phyloP scores from a whole-genome alignment of 78 protist species.

The Carpediemonas membranifera region DNA sequence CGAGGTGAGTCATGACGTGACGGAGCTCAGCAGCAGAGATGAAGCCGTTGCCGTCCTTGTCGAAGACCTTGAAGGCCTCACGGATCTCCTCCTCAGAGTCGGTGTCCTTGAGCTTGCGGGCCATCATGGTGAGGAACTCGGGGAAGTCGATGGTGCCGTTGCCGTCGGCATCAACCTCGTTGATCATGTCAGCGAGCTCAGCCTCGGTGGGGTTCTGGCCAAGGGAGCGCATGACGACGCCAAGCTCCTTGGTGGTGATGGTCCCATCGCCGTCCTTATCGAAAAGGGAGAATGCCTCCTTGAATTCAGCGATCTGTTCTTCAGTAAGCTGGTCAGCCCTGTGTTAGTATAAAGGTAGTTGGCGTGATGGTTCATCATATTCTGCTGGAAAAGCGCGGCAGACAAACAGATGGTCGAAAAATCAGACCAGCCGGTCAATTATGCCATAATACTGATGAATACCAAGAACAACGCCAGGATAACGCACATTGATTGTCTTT shows the following conservation, averaged over 20 bases:
- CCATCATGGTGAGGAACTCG: conserved; percentile 83
- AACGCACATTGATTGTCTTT: neutral
- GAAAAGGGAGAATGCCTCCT: conserved; percentile 87
- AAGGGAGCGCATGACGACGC: conserved; percentile 81
- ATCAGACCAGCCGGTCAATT: too few relatives aligned
- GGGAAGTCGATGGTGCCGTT: conserved; percentile 92
- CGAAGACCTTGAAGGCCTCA: conserved; percentile 91
- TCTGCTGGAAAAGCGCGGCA: too few relatives aligned
- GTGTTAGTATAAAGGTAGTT: too few relatives aligned
- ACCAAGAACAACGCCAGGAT: neutral
- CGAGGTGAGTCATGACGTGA: conserved; percentile 79
- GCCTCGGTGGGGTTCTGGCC: conserved; percentile 94
- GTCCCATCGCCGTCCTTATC: conserved; percentile 87
- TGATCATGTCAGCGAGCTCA: conserved; percentile 96
- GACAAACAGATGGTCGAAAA: too few relatives aligned
- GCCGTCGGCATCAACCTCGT: conserved; percentile 83
- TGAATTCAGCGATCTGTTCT: conserved; percentile 93
- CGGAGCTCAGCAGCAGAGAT: conserved; percentile 92
- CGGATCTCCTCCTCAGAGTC: conserved; percentile 93
- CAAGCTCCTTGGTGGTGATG: conserved; percentile 84
- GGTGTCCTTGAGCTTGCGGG: conserved; percentile 87
- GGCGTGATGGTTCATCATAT: too few relatives aligned
- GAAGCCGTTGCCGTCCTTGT: conserved; percentile 81
- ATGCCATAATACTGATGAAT: neutral
- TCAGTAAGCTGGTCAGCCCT: conserved; percentile 74